phyloP scores from a whole-genome alignment of 2,329 filamentous ascomycete genomes.

The Trichoderma atroviride region DNA sequence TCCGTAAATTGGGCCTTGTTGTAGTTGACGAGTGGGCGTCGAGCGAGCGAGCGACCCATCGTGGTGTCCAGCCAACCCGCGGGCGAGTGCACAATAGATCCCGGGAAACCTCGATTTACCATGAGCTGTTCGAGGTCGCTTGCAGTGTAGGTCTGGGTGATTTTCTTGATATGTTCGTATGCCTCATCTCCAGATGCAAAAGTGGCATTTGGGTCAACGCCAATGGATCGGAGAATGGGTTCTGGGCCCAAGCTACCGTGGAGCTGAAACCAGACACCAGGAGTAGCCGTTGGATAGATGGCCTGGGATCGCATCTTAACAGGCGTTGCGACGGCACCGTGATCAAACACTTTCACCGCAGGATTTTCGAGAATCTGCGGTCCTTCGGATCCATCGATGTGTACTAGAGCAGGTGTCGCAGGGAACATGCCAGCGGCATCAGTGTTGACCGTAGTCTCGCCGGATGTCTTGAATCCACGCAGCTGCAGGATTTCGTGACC shows the following conservation, averaged over 20 bases:
- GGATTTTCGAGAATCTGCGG: background rate
- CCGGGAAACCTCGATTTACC: constrained; percentile 34
- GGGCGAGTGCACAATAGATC: constrained; percentile 34
- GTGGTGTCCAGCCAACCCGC: constrained; percentile 35
- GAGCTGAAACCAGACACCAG: background rate
- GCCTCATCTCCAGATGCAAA: background rate
- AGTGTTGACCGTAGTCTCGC: constrained; percentile 43
- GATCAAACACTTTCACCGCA: background rate
- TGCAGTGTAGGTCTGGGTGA: constrained; percentile 23
- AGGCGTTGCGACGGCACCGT: background rate
- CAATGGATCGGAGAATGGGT: background rate
- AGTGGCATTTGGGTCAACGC: background rate
- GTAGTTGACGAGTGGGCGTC: constrained; percentile 42
- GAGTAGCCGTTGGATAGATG: background rate
- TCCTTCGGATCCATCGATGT: constrained; percentile 11
- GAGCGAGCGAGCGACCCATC: constrained; percentile 28
- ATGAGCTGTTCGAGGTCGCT: constrained; percentile 33
- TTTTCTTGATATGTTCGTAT: background rate
- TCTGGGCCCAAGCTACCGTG: background rate
- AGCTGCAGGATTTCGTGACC: constrained; percentile 13
- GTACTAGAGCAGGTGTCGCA: constrained; percentile 21
- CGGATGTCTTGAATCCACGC: background rate
- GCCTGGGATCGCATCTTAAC: background rate
- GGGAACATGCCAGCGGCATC: constrained; percentile 44
- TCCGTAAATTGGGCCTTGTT: constrained; percentile 39